Base-by-base conservation (phyloP, 2,329 filamentous ascomycete genomes). In the Neoscytalidium dimidiatum region DNA sequence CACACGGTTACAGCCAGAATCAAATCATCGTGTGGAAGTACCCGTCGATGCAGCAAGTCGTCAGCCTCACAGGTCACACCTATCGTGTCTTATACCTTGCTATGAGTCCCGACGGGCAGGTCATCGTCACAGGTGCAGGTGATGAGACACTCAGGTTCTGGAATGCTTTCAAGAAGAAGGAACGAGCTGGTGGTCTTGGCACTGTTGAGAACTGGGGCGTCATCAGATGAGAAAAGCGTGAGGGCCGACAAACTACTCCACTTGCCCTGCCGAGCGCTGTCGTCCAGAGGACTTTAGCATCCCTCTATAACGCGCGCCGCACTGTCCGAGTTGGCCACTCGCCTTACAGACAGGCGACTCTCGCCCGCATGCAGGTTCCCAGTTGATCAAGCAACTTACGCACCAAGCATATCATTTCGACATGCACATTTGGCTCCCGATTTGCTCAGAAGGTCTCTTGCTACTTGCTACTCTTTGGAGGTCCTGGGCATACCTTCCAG, bases 1-100 rank as follows among this genome's bases (percentile, higher is more conserved):
- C 95, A 0, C 95, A 99, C 74, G 95, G 95, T 6, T 99, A 97
- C 81, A 94, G 90, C 70, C 95, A 99, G 75, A 97, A 99, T 76
- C 95, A 98, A 78, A 97, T 99, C 71, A 94, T 98, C 41, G 92
- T 99, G 64, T 99, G 95, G 95, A 99, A 99, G 75, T 99, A 99
- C 74, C 95, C 95, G 1, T 94, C 90, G 70, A 98, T 99, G 95
- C 92, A 92, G 56, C 95, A 98, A 76, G 93, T 99, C 8, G 94
- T 92, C 44, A 96, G 92, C 70, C 83, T 99, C 51, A 99, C 95
- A 0, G 95, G 95, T 0, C 95, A 99, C 77, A 99, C 95, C 1
- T 98, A 96, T 78, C 90, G 95, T 73, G 95, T 99, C 13, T 84
- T 99, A 3, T 99, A 98, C 76, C 84, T 99, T 61, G 94, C 94